Evolutionary conservation across 1,139 yeast species (phyloP).

Genomic region (Groenewaldozyma auringiensis): DNA sequence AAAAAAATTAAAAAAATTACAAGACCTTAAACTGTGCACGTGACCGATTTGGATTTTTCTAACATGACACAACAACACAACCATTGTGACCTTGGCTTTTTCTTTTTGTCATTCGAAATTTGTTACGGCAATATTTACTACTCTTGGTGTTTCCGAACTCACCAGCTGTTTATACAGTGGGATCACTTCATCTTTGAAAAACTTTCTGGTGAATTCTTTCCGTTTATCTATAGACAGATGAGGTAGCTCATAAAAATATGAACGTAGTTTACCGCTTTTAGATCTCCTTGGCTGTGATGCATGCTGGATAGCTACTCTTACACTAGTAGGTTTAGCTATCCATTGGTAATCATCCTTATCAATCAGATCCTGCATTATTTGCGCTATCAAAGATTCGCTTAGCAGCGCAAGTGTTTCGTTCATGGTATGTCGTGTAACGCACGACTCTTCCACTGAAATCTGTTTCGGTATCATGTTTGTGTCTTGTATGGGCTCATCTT

Average conservation of each 20-base stretch:
- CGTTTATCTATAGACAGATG: background rate
- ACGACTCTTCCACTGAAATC: constrained; percentile 32
- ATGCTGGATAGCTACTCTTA: constrained; percentile 15
- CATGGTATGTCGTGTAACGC: constrained; percentile 9
- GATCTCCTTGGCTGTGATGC: constrained; percentile 7
- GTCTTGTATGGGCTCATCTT: constrained; percentile 22
- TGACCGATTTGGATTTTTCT: too few species aligned
- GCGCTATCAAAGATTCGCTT: constrained; percentile 20
- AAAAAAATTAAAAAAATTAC: too few species aligned
- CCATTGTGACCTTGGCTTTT: too few species aligned
- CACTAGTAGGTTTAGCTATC: constrained; percentile 19
- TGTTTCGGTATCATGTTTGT: constrained; percentile 24
- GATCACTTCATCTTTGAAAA: constrained; percentile 2
- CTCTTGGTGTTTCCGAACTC: background rate
- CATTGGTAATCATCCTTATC: constrained; percentile 16
- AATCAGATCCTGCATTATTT: constrained; percentile 20
- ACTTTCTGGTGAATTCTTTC: background rate
- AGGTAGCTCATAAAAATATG: background rate
- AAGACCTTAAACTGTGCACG: too few species aligned
- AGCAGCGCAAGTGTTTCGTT: constrained; percentile 16
- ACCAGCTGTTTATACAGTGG: constrained; percentile 6
- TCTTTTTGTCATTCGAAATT: constrained; percentile 3
- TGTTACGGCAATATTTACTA: constrained; percentile 7
- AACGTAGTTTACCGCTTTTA: constrained; percentile 2
- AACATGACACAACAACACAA: too few species aligned